Conservation (phyloP, 306 rosid genomes). For the Corylus avellana region DNA sequence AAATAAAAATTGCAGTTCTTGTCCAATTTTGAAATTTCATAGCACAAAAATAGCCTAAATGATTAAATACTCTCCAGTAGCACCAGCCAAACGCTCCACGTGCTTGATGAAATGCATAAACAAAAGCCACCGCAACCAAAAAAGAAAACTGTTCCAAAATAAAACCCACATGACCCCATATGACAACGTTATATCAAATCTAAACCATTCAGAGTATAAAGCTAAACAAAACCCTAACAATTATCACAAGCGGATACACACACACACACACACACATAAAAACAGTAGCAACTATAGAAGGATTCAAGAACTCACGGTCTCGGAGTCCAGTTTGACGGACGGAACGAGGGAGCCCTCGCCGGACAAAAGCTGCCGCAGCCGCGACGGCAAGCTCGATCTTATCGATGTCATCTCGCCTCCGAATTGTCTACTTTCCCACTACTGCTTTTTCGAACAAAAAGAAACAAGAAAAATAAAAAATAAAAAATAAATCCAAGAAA, state of each 20-base stretch:
- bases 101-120: no score
- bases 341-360: conserved; percentile 86
- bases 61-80: background rate
- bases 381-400: conserved; percentile 92
- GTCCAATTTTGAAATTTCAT: background rate
- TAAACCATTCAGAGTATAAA: background rate
- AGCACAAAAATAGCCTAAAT: background rate
- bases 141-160: background rate
- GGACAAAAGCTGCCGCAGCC: conserved; percentile 90
- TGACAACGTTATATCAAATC: background rate
- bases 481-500: background rate
- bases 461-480: conserved; percentile 1
- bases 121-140: background rate
- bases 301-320: conserved; percentile 62
- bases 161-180: background rate
- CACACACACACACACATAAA: background rate
- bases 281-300: background rate
- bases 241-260: background rate
- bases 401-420: conserved; percentile 83
- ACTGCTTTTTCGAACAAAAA: conserved; percentile 33
- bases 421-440: conserved; percentile 57
- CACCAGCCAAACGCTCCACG: conserved; percentile 5
- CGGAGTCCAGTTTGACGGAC: conserved; percentile 79
- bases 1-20: background rate
- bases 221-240: conserved; percentile 18